Conservation (phyloP, 768 basidiomycete genomes). For the Calocera cornea region DNA sequence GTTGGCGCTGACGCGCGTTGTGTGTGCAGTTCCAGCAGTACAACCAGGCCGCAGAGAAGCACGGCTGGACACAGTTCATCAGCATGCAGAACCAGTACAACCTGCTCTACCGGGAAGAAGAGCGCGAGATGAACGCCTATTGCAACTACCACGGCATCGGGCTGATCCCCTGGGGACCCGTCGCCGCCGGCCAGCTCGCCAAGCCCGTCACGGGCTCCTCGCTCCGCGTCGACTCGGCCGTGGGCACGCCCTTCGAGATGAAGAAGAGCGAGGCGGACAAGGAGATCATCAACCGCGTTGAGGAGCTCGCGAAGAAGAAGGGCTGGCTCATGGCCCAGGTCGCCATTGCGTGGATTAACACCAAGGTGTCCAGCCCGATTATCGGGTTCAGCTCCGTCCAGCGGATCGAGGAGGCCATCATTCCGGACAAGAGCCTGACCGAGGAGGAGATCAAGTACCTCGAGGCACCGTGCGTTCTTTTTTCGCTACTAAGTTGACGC, state of each 20-base stretch:
- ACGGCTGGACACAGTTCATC: slow-evolving; percentile 16
- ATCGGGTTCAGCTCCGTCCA: slow-evolving; percentile 28
- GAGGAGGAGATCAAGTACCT: slow-evolving; percentile 23
- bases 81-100: slow-evolving; percentile 18
- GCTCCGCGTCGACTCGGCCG: slow-evolving; percentile 10
- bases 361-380: slow-evolving; percentile 35
- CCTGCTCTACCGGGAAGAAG: slow-evolving; percentile 17
- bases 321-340: slow-evolving; percentile 34
- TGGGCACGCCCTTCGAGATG: slow-evolving; percentile 20
- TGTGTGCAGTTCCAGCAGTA: background rate
- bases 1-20: background rate
- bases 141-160: slow-evolving; percentile 24
- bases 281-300: slow-evolving; percentile 29
- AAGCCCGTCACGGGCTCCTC: slow-evolving; percentile 23
- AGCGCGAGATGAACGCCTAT: slow-evolving; percentile 25
- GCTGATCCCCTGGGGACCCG: slow-evolving; percentile 6
- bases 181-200: slow-evolving; percentile 27
- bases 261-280: slow-evolving; percentile 22
- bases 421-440: slow-evolving; percentile 18
- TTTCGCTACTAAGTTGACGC: background rate
- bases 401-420: slow-evolving; percentile 23
- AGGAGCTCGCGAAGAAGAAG: slow-evolving; percentile 31
- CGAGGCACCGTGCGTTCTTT: slow-evolving; percentile 19
- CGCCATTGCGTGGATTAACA: slow-evolving; percentile 31
- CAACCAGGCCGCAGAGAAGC: slow-evolving; percentile 30